Conservation (phyloP, 495 filamentous ascomycete genomes). For the Penicillium crystallinum region DNA sequence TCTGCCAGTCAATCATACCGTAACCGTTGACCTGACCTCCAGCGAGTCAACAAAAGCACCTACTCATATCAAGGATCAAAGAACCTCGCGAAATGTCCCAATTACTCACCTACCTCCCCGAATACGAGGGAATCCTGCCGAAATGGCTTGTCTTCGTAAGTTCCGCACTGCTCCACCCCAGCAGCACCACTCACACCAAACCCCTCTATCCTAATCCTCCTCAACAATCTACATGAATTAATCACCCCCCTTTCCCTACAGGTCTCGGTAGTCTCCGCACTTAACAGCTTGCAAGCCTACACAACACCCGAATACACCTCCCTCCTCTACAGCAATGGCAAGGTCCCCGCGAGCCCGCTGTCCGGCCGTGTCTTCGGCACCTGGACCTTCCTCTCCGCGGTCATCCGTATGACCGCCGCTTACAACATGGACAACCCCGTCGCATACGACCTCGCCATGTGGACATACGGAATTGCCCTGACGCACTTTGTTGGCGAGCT, state of each 20-base stretch:
- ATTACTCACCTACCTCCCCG: slow-evolving; percentile 43
- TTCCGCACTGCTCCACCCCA: slow-evolving; percentile 3
- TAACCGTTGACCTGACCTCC: not conserved
- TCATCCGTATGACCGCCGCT: slow-evolving; percentile 78
- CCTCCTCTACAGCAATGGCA: slow-evolving; percentile 64
- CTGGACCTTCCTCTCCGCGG: slow-evolving; percentile 72
- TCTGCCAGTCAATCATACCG: not conserved
- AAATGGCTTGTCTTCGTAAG: slow-evolving; percentile 63
- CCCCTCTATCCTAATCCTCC: not conserved
- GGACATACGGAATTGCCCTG: slow-evolving; percentile 74
- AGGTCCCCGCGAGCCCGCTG: slow-evolving; percentile 50
- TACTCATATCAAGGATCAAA: not conserved
- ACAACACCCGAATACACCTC: slow-evolving; percentile 64
- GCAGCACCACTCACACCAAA: not conserved
- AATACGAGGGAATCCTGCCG: slow-evolving; percentile 55
- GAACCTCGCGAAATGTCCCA: slow-evolving; percentile 23
- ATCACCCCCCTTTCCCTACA: slow-evolving; percentile 22
- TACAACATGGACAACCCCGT: slow-evolving; percentile 70
- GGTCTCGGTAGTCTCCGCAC: slow-evolving; percentile 71
- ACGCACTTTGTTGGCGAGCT: slow-evolving; percentile 78
- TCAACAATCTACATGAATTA: not conserved
- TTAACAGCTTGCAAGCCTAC: slow-evolving; percentile 80
- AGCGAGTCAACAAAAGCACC: not conserved
- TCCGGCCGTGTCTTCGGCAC: slow-evolving; percentile 84
- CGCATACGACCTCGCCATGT: slow-evolving; percentile 72